A percentile compares a stretch with the other conserved stretches of the same genome.
phyloP scores from a whole-genome alignment of 805 yeast species.

The Yamadazyma akitaensis region DNA sequence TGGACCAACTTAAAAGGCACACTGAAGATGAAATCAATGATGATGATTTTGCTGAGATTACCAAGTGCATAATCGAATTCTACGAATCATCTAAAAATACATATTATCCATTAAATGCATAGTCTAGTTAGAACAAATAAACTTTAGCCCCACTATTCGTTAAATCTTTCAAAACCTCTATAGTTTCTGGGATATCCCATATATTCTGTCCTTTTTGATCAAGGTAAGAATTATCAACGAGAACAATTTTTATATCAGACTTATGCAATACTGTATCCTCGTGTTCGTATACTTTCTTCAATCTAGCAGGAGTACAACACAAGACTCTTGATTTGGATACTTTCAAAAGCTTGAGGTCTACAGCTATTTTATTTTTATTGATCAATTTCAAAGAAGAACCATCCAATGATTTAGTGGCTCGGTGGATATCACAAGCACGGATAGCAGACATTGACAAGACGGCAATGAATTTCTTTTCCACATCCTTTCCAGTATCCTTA shows the following conservation, averaged over 20 bases:
- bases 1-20: slow-evolving; percentile 4
- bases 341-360: slow-evolving; percentile 50
- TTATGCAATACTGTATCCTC: slow-evolving; percentile 39
- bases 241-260: slow-evolving; percentile 48
- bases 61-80: slow-evolving; percentile 23
- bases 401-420: slow-evolving; percentile 50
- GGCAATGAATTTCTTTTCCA: slow-evolving; percentile 44
- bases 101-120: slow-evolving; percentile 22
- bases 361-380: slow-evolving; percentile 66
- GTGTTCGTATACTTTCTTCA: slow-evolving; percentile 44
- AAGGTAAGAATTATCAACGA: slow-evolving; percentile 59
- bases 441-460: slow-evolving; percentile 73
- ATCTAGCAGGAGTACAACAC: slow-evolving; percentile 63
- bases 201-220: slow-evolving; percentile 59
- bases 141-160: slow-evolving; percentile 44
- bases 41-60: slow-evolving; percentile 14
- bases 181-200: slow-evolving; percentile 55
- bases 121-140: slow-evolving; percentile 39
- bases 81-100: slow-evolving; percentile 26
- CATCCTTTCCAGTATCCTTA: slow-evolving; percentile 15
- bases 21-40: slow-evolving; percentile 7
- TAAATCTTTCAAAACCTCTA: slow-evolving; percentile 38
- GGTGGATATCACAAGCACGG: slow-evolving; percentile 80
- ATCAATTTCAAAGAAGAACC: slow-evolving; percentile 67
- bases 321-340: slow-evolving; percentile 48